Base-by-base conservation (phyloP, 1,284 basidiomycete species). In the Schizopora paradoxa region DNA sequence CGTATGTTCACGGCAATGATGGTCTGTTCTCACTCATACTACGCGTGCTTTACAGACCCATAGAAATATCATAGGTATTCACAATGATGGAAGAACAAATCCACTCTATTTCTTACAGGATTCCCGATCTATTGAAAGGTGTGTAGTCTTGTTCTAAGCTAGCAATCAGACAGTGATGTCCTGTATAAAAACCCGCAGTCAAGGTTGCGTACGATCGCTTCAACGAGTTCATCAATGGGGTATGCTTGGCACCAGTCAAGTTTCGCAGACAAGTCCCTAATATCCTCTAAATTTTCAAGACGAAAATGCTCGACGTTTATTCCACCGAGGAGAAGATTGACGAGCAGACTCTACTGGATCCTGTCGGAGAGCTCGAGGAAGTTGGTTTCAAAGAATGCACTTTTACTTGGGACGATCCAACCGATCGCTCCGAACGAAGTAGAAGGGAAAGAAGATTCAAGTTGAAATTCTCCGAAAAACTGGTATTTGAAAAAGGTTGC, bases 41-140 rank as follows among this genome's bases (percentile, higher is more conserved):
- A n/a, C n/a, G n/a, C n/a, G n/a, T n/a, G n/a, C n/a, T n/a, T n/a
- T n/a, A n/a, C n/a, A n/a, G n/a, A n/a, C n/a, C n/a, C n/a, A n/a
- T 16, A 6, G 31, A 65, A 38, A 5, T 38, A 16, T 11, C 3
- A 26, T 23, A 40, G 37, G 13, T 40, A 11, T 40, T 40, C 13
- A 18, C 6, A 7, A 40, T 40, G 16, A 10, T 40, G 14, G 14
- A 22, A 6, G 37, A 40, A 23, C 10, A 40, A 8, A 14, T 40
- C 7, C 26, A 10, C 18, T 23, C 8, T 40, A 22, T 40, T 18
- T 7, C 13, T 8, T 23, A 26, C 10, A 8, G 21, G 19, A 14
- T 38, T 14, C 36, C 37, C 7, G 14, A 40, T 10, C 19, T 14
- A 23, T 23, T 40, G 16, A 19, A 40, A 40, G 10, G 37, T 40